phyloP scores from a whole-genome alignment of 371 early-diverging fungal species.

The Globomyces sp. region DNA sequence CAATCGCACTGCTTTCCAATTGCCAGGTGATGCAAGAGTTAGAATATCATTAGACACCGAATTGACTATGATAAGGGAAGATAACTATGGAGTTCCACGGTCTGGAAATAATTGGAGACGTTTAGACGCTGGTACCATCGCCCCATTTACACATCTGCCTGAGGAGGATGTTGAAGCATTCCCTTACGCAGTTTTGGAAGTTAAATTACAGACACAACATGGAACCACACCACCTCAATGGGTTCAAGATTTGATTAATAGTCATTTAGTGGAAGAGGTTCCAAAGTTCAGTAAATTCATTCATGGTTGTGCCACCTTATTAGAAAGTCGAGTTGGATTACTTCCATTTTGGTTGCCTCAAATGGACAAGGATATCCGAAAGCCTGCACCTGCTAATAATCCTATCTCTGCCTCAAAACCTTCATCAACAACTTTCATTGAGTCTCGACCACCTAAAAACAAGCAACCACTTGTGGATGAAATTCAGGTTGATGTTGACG shows the following conservation, averaged over 20 bases:
- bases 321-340: slow-evolving; percentile 80
- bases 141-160: slow-evolving; percentile 87
- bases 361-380: slow-evolving; percentile 91
- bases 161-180: slow-evolving; percentile 85
- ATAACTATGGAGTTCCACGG: slow-evolving; percentile 69
- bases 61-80: slow-evolving; percentile 95
- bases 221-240: slow-evolving; percentile 92
- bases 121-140: slow-evolving; percentile 87
- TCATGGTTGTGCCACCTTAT: slow-evolving; percentile 93
- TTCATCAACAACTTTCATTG: slow-evolving; percentile 8
- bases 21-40: slow-evolving; percentile 98
- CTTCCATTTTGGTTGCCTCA: slow-evolving; percentile 97
- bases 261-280: slow-evolving; percentile 92
- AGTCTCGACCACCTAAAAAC: slow-evolving; percentile 4
- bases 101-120: slow-evolving; percentile 94
- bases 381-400: slow-evolving; percentile 28
- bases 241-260: slow-evolving; percentile 89
- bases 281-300: slow-evolving; percentile 99
- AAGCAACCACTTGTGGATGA: slow-evolving; percentile 20
- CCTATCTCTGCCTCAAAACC: neutral
- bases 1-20: slow-evolving; percentile 99
- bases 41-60: slow-evolving; percentile 99
- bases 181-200: slow-evolving; percentile 98
- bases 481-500: slow-evolving; percentile 7
- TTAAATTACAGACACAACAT: slow-evolving; percentile 91